Evolutionary conservation across 2,329 filamentous ascomycete species (phyloP), one percentile per base, ranked within the genome.

Genomic region (Stromatinia cepivora): DNA sequence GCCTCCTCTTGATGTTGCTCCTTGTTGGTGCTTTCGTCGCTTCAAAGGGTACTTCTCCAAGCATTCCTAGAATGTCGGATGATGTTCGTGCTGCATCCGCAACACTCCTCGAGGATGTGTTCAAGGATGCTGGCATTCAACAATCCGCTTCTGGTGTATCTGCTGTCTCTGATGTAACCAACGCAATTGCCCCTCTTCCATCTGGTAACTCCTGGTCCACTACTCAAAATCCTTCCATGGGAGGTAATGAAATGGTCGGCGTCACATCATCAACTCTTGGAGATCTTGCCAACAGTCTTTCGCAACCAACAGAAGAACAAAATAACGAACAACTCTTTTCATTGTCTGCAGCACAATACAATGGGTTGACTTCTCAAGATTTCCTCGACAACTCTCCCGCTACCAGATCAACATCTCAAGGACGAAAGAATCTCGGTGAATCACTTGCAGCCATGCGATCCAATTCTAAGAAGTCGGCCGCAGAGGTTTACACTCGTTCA

Each of bases 11-110:
- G 81, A 97, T 97, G 93, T 91, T 97, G 75, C 91, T 99, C 78
- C 90, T 99, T 67, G 94, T 97, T 73, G 95, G 95, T 78, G 95
- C 95, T 66, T 97, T 97, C 78, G 93, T 98, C 75, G 91, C 95
- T 72, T 97, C 94, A 45, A 96, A 94, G 81, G 88, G 88, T 74
- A 87, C 89, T 28, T 83, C 86, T n/a, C 87, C 89, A 52, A 87
- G 88, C 74, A 89, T 96, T 75, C 91, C 92, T 64, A 87, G 87
- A 69, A 90, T 94, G 78, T 91, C 92, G 48, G 91, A 94, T 69
- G 91, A 94, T 75, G 88, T 95, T 69, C 90, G 92, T 70, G 90
- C 87, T 73, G 92, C 91, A 53, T 93, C 92, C 20, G 90, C 91
- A 64, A 88, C 89, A 28, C 86, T 95, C 28, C 87, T 95, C 69